Evolutionary conservation across 1,284 basidiomycete genomes (phyloP).

Genomic region (Heterobasidion parviporum): DNA sequence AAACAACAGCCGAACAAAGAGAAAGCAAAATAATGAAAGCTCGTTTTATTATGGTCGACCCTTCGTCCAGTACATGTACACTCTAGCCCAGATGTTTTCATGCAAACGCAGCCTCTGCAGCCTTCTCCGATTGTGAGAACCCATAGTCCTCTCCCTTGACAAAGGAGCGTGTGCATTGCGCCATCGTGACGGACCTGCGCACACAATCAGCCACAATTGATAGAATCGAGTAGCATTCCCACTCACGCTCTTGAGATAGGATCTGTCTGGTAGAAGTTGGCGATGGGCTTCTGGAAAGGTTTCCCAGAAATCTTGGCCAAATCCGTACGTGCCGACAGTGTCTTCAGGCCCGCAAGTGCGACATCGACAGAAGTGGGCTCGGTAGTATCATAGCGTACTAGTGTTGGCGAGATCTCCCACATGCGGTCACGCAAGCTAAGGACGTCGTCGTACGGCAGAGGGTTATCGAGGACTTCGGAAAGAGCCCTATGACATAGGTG

Average conservation of each 20-base stretch:
- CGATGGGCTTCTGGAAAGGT: constrained; percentile 75
- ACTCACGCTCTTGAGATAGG: constrained; percentile 79
- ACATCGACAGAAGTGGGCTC: constrained; percentile 74
- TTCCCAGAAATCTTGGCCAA: constrained; percentile 51
- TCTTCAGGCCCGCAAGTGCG: constrained; percentile 63
- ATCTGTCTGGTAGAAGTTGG: constrained; percentile 97
- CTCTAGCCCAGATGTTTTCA: constrained; percentile 14
- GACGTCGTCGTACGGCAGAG: constrained; percentile 89
- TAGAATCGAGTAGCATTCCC: not conserved
- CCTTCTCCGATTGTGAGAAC: constrained; percentile 27
- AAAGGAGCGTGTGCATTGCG: constrained; percentile 74
- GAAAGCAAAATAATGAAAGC: not conserved
- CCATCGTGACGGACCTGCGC: constrained; percentile 76
- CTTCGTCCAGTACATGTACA: not conserved
- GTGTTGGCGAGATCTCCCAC: constrained; percentile 93
- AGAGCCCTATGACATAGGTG: constrained; percentile 54
- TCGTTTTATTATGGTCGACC: not conserved
- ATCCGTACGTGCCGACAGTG: constrained; percentile 43
- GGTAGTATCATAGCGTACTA: constrained; percentile 84
- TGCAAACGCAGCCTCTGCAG: constrained; percentile 38
- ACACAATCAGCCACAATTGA: constrained; percentile 2
- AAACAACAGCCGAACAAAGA: not conserved
- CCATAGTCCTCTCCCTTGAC: constrained; percentile 54
- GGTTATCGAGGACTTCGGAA: constrained; percentile 77
- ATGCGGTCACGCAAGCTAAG: constrained; percentile 86